Evolutionary conservation across 2,329 filamentous ascomycete genomes (phyloP).

Genomic region (Ophiostoma piceae): DNA sequence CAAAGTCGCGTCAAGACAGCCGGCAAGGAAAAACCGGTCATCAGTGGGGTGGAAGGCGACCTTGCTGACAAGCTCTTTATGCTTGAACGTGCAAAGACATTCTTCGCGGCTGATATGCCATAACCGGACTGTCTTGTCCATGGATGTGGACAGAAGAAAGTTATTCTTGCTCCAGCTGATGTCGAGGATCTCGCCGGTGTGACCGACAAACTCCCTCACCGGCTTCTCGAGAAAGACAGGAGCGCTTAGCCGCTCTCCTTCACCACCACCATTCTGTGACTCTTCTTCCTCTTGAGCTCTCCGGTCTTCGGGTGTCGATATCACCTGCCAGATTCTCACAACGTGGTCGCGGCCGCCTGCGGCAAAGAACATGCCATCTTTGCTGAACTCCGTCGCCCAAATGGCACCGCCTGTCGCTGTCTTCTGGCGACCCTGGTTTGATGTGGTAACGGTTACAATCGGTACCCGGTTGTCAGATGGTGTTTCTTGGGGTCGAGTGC

Average conservation of each 20-base stretch:
- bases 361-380: constrained; percentile 83
- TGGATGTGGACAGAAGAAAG: constrained; percentile 89
- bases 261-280: constrained; percentile 42
- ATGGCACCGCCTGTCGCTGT: constrained; percentile 58
- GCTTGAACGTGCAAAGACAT: constrained; percentile 88
- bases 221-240: constrained; percentile 83
- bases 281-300: constrained; percentile 67
- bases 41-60: constrained; percentile 92
- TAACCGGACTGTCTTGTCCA: constrained; percentile 93
- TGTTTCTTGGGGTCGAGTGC: constrained; percentile 43
- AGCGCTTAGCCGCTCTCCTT: constrained; percentile 66
- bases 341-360: constrained; percentile 86
- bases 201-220: constrained; percentile 72
- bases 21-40: constrained; percentile 93
- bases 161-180: constrained; percentile 99
- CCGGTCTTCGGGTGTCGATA: constrained; percentile 76
- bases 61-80: constrained; percentile 90
- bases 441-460: constrained; percentile 31
- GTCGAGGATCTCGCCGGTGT: constrained; percentile 80
- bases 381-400: constrained; percentile 90
- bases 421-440: constrained; percentile 39
- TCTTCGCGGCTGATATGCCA: constrained; percentile 86
- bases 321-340: constrained; percentile 82
- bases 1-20: constrained; percentile 81
- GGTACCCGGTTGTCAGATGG: constrained; percentile 29